These are phyloP conservation scores for Ensete ventricosum DNA, from an alignment of 176 grass and related monocot species.

Conservation along the genomic window DNA sequence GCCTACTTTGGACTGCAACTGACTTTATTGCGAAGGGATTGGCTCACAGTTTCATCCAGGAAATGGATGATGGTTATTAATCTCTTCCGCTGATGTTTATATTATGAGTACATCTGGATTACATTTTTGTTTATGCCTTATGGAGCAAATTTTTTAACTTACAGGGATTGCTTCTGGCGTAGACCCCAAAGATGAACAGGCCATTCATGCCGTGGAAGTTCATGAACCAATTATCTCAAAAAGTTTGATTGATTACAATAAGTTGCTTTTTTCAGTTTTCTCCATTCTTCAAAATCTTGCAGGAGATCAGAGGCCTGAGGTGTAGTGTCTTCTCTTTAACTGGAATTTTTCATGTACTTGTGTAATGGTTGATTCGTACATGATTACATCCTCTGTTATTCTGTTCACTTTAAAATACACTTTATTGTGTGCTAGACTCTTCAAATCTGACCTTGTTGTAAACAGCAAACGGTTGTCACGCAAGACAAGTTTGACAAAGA, in stretches of 20 bases:
- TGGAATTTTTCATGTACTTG: background rate
- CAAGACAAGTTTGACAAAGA: background rate
- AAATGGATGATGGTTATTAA: constrained; percentile 25
- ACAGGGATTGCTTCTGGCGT: constrained; percentile 26
- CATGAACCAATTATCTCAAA: constrained; percentile 20
- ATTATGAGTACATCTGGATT: constrained; percentile 4
- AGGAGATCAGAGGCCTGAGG: constrained; percentile 93
- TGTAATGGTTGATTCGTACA: background rate
- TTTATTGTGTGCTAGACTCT: background rate
- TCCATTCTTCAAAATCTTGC: constrained; percentile 74
- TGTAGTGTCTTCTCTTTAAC: constrained; percentile 28
- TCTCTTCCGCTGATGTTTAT: constrained; percentile 8
- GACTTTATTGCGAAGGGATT: constrained; percentile 96
- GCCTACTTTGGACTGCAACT: constrained; percentile 88
- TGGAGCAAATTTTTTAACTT: background rate
- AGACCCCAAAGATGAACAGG: constrained; percentile 1
- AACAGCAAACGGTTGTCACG: background rate
- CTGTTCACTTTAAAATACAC: background rate
- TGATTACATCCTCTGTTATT: background rate
- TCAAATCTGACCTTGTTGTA: constrained; percentile 1
- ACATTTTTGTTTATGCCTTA: background rate
- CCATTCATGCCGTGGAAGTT: constrained; percentile 3
- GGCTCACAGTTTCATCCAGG: constrained; percentile 40
- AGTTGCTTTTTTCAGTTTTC: constrained; percentile 90
- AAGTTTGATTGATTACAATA: constrained; percentile 67